These are phyloP conservation scores for Paxillus rubicundulus DNA, from an alignment of 768 basidiomycete genomes.

Conservation along the genomic window DNA sequence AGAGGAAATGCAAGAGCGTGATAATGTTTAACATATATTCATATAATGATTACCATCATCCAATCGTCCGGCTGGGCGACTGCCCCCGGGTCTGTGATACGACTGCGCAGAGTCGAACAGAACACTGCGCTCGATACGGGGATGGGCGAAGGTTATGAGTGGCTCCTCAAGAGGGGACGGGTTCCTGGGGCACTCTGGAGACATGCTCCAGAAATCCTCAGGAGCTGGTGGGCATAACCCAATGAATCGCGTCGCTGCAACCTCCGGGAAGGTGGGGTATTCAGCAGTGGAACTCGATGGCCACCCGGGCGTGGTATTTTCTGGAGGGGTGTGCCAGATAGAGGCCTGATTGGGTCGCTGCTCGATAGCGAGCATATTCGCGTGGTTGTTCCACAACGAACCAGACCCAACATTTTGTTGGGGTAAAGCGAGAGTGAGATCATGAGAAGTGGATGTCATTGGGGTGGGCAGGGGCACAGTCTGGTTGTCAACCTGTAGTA, in stretches of 20 bases:
- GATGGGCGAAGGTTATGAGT: neutral
- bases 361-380: neutral
- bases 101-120: neutral
- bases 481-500: slow-evolving; percentile 5
- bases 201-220: neutral
- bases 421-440: neutral
- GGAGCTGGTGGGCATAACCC: neutral
- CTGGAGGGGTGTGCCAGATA: neutral
- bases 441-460: neutral
- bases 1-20: neutral
- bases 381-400: slow-evolving; percentile 3
- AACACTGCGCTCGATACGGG: slow-evolving; percentile 2
- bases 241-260: neutral
- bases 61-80: slow-evolving; percentile 1
- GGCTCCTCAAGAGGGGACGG: slow-evolving; percentile 1
- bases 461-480: neutral
- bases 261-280: neutral
- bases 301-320: slow-evolving; percentile 6
- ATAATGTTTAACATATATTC: neutral
- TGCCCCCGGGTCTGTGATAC: slow-evolving; percentile 2
- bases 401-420: slow-evolving; percentile 2
- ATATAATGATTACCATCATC: neutral
- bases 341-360: neutral
- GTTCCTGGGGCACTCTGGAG: slow-evolving; percentile 3
- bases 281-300: neutral